Evolutionary conservation across 2,329 filamentous ascomycete species (phyloP), one percentile per base, ranked within the genome.

Genomic region (Nemania diffusa): DNA sequence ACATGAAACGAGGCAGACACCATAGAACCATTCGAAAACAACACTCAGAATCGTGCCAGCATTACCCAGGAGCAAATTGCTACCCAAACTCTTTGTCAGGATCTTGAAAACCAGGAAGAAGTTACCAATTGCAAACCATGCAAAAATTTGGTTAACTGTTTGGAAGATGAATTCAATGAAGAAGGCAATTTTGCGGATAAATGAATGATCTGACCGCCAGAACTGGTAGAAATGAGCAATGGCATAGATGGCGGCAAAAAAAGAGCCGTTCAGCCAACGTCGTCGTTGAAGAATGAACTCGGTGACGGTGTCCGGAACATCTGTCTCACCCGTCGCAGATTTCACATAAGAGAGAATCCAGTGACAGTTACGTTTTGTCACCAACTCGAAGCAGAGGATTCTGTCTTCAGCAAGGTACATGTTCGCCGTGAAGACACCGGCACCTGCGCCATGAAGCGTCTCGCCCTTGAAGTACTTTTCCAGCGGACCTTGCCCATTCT

Each of bases 391-490:
- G 81, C 96, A 99, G 40, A 99, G 89, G 75, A 97, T 97, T 79
- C 93, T 91, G 84, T 97, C 93, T 78, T 97, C 93, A 46, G 93
- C 93, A 57, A 97, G 84, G 75, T 96, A 97, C 93, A 97, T 97
- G 79, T 99, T 99, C 40, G 96, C 94, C 0, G 95, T 97, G 77
- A 98, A 98, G 3, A 98, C 94, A 78, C 97, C 95, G 9, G 97
- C 96, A 78, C 97, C 93, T 74, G 97, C 92, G 15, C 96, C 96
- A 76, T 98, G 96, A 27, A 99, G 84, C 1, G 95, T 98, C 80
- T 99, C 96, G 71, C 97, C 97, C 84, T 98, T 98, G 88, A 99
- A 99, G 79, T 99, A 99, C 81, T 98, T 96, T 77, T 94, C 97
- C 57, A 99, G 83, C 0, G 96, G 96, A 0, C 96, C 96, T 76